phyloP scores from a whole-genome alignment of 2,329 filamentous ascomycete species.

The Diaporthe velutina region DNA sequence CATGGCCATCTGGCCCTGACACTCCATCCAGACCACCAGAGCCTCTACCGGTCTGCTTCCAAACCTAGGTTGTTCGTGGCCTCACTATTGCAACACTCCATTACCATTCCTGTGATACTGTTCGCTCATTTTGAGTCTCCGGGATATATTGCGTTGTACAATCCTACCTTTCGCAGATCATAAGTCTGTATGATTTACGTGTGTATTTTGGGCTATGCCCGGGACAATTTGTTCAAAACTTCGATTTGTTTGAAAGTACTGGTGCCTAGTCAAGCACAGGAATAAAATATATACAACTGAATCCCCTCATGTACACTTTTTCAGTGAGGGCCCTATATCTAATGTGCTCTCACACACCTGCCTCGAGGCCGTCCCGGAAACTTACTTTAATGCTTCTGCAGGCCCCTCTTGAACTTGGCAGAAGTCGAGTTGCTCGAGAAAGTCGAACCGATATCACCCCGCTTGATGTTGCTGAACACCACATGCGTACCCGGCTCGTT shows the following conservation, averaged over 20 bases:
- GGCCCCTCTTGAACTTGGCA: neutral
- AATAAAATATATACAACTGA: neutral
- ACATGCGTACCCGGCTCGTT: slow-evolving; percentile 58
- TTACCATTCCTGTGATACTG: neutral
- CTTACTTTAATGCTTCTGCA: neutral
- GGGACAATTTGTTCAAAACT: neutral
- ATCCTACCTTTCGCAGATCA: neutral
- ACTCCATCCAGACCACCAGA: neutral
- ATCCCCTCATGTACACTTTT: neutral
- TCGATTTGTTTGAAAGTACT: neutral
- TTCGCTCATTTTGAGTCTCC: too few species aligned
- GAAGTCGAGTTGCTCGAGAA: neutral
- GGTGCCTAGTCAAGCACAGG: neutral
- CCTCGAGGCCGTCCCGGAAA: slow-evolving; percentile 34
- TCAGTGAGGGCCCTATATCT: accelerated
- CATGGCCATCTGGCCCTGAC: neutral
- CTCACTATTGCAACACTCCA: neutral
- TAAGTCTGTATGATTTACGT: too few species aligned
- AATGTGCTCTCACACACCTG: slow-evolving; percentile 33
- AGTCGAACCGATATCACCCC: slow-evolving; percentile 66
- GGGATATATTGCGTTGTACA: too few species aligned
- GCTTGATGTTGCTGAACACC: slow-evolving; percentile 63
- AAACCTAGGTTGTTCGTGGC: too few species aligned
- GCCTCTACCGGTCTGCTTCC: too few species aligned
- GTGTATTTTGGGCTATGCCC: too few species aligned